Evolutionary conservation across 805 yeast genomes (phyloP), one percentile per base, ranked within the genome.

Genomic region (Candida jianshihensis): DNA sequence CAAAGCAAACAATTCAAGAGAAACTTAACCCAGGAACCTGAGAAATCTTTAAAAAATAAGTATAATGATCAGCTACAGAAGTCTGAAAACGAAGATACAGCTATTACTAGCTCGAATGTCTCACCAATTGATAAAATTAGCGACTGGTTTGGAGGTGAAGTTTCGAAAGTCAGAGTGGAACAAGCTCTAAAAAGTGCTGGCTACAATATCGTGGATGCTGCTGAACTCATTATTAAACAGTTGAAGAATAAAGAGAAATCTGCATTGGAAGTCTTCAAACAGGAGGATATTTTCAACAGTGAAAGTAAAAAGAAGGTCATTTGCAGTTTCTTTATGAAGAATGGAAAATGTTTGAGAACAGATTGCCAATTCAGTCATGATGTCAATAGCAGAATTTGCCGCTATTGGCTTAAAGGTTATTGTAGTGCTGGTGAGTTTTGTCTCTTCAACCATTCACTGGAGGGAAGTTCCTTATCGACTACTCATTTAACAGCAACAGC

Each of bases 291-390:
- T 22, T 43, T 43, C 11, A 39, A 36, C 20, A 34, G 35, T 3
- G 41, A 40, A 2, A 39, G 35, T 12, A 33, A 33, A 15, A 27
- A 33, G 29, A 54, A 56, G 13, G 52, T 54, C 9, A 47, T 65
- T 36, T 68, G 73, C 40, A 55, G 66, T n/a, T 70, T 61, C 41
- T 61, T 59, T 38, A 44, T 66, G 6, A 61, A 59, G 27, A 51
- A 50, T 19, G 75, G 75, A 2, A 51, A 54, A 15, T 70, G 75
- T 36, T 46, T 64, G 11, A 58, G 73, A 12, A 44, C 61, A 5
- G 73, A 68, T 40, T 70, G 75, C 49, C 58, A 58, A 39, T 70
- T 66, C 38, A 56, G 68, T 35, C 75, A 70, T 46, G 73, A 70
- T 38, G 33, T 68, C 21, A 51, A 64, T 2, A 46, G 56, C n/a